These are phyloP conservation scores for Ocimum tenuiflorum DNA, from an alignment of 257 asterid species.

Conservation along the genomic window DNA sequence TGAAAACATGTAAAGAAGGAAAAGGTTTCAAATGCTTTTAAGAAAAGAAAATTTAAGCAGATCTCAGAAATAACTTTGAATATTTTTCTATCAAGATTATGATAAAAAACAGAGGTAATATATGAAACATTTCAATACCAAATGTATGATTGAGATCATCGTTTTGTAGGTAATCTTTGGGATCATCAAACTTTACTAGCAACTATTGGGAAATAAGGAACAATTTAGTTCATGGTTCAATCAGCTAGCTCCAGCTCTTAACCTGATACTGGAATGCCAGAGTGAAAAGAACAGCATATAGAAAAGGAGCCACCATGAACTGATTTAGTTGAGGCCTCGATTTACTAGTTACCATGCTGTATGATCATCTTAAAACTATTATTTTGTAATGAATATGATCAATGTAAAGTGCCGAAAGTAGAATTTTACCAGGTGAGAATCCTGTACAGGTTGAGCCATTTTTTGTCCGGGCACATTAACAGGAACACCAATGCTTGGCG, in stretches of 20 bases:
- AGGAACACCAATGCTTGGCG: constrained; percentile 29
- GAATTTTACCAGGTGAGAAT: constrained; percentile 52
- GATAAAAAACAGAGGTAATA: no score
- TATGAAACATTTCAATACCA: not conserved
- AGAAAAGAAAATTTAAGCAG: not conserved
- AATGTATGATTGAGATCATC: not conserved
- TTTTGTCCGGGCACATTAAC: constrained; percentile 29
- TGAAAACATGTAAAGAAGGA: no score
- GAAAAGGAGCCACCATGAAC: not conserved
- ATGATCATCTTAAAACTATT: not conserved
- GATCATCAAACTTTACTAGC: not conserved
- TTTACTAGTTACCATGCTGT: not conserved
- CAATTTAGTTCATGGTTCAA: not conserved
- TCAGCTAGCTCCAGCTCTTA: not conserved
- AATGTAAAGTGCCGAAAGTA: not conserved
- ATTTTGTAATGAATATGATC: not conserved
- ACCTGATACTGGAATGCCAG: not conserved
- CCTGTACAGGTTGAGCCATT: constrained; percentile 43
- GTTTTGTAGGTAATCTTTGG: not conserved
- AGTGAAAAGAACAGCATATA: not conserved
- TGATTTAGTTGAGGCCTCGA: not conserved
- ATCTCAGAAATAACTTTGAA: not conserved
- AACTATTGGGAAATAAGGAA: not conserved
- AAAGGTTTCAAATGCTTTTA: no score
- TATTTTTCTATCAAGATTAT: not conserved